phyloP scores from a whole-genome alignment of 2,329 filamentous ascomycete genomes.

The Aaosphaeria pasadenensis region DNA sequence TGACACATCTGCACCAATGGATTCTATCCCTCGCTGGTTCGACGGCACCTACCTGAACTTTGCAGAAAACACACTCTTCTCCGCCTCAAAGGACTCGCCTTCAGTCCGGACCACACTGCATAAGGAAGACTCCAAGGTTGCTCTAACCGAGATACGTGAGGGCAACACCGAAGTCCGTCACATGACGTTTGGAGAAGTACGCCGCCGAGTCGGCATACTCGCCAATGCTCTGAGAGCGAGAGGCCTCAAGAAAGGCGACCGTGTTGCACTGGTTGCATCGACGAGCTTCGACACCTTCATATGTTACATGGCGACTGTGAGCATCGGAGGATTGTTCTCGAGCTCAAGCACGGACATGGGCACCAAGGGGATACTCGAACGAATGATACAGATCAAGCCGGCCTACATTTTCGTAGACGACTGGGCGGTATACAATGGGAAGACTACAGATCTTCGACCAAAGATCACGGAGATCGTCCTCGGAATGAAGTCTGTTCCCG shows the following conservation, averaged over 20 bases:
- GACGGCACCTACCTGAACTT: conserved; percentile 71
- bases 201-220: conserved; percentile 57
- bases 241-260: conserved; percentile 69
- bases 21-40: conserved; percentile 74
- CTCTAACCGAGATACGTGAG: conserved; percentile 70
- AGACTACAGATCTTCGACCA: conserved; percentile 64
- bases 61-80: conserved; percentile 76
- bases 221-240: conserved; percentile 64
- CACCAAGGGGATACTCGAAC: conserved; percentile 70
- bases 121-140: conserved; percentile 71
- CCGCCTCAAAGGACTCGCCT: conserved; percentile 40
- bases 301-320: conserved; percentile 66
- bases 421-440: conserved; percentile 74
- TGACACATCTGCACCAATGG: conserved; percentile 68
- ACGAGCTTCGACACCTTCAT: conserved; percentile 73
- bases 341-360: conserved; percentile 82
- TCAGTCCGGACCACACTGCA: conserved; percentile 50
- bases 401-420: conserved; percentile 84
- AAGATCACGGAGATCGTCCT: conserved; percentile 68
- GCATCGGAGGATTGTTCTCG: conserved; percentile 73
- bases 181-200: conserved; percentile 66
- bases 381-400: conserved; percentile 71
- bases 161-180: conserved; percentile 53
- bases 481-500: conserved; percentile 58
- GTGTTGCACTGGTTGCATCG: conserved; percentile 71